Evolutionary conservation across 2,329 filamentous ascomycete genomes (phyloP).

Genomic region (Eutypa lata): DNA sequence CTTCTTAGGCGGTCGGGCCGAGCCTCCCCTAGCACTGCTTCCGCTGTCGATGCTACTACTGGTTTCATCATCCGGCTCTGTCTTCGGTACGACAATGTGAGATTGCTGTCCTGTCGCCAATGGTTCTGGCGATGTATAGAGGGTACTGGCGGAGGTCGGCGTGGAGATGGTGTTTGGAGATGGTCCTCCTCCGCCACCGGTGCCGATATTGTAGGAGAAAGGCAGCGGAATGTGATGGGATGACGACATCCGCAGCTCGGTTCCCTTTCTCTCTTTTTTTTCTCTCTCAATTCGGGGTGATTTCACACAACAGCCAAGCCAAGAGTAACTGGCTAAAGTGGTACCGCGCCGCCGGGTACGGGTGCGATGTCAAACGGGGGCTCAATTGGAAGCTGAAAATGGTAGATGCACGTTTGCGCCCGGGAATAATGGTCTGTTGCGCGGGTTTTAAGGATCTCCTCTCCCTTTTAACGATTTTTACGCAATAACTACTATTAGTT

Average conservation of each 20-base stretch:
- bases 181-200: slow-evolving; percentile 25
- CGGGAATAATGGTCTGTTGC: background rate
- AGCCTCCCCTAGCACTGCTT: slow-evolving; percentile 17
- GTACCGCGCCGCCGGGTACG: background rate
- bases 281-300: background rate
- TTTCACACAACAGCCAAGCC: background rate
- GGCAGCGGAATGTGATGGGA: slow-evolving; percentile 22
- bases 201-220: slow-evolving; percentile 16
- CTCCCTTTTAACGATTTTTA: background rate
- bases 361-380: background rate
- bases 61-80: slow-evolving; percentile 26
- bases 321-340: background rate
- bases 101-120: slow-evolving; percentile 15
- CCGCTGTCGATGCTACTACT: slow-evolving; percentile 23
- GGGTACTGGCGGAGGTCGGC: slow-evolving; percentile 24
- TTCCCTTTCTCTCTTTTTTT: background rate
- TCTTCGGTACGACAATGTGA: slow-evolving; percentile 23
- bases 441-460: background rate
- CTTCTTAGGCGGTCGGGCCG: slow-evolving; percentile 49
- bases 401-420: background rate
- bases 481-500: background rate
- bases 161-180: slow-evolving; percentile 23
- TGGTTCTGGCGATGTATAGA: slow-evolving; percentile 24
- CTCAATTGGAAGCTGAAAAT: background rate
- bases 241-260: slow-evolving; percentile 23